phyloP scores from a whole-genome alignment of 495 filamentous ascomycete genomes.

The Penicillium paradoxum region DNA sequence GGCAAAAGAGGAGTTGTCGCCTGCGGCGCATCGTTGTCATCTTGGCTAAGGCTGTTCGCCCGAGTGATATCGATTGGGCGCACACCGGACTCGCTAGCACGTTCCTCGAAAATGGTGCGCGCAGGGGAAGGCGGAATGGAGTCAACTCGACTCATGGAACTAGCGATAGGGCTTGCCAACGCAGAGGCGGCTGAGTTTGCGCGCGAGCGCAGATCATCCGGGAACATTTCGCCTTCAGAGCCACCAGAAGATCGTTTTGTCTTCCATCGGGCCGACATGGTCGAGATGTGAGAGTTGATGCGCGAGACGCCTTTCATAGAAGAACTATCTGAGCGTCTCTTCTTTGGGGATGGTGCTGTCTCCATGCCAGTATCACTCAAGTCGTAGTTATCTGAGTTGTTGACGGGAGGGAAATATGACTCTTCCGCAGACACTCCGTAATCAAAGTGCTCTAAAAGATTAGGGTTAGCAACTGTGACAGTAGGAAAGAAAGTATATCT shows the following conservation, averaged over 20 bases:
- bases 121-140: constrained; percentile 62
- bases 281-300: constrained; percentile 67
- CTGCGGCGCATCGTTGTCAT: constrained; percentile 54
- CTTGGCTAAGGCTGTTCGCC: constrained; percentile 46
- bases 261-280: constrained; percentile 62
- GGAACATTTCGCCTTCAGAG: constrained; percentile 37
- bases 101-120: constrained; percentile 60
- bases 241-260: constrained; percentile 49
- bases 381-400: constrained; percentile 52
- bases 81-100: constrained; percentile 41
- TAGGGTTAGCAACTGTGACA: constrained; percentile 4
- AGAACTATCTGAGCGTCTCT: constrained; percentile 60
- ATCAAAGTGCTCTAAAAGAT: constrained; percentile 36
- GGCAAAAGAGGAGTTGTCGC: constrained; percentile 79
- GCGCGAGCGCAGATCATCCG: constrained; percentile 39
- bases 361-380: constrained; percentile 58
- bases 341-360: constrained; percentile 49
- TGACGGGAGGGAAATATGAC: constrained; percentile 28
- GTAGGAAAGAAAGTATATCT: too few relatives aligned
- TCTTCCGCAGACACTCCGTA: constrained; percentile 29
- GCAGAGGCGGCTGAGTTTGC: constrained; percentile 62
- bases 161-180: constrained; percentile 53
- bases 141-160: constrained; percentile 47
- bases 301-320: constrained; percentile 62
- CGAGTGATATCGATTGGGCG: constrained; percentile 55